phyloP scores from a whole-genome alignment of 805 yeast genomes.

The Scheffersomyces coipomensis region DNA sequence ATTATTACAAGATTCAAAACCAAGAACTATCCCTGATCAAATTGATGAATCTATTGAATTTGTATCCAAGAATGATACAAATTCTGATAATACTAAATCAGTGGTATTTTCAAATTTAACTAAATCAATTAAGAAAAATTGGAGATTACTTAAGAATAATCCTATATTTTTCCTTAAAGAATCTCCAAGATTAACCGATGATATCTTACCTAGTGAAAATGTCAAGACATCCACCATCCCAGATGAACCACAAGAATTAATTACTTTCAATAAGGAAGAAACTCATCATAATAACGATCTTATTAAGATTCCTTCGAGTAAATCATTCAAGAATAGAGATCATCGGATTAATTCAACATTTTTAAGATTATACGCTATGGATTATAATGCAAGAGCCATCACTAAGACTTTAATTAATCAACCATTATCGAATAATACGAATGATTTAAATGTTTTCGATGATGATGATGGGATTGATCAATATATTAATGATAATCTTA shows the following conservation, averaged over 20 bases:
- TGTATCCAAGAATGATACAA: too few relatives aligned
- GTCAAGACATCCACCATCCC: neutral
- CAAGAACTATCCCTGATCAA: too few relatives aligned
- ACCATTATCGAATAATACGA: neutral
- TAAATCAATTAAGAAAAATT: slow-evolving; percentile 9
- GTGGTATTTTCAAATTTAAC: slow-evolving; percentile 12
- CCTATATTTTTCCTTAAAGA: slow-evolving; percentile 6
- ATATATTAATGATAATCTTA: slow-evolving; percentile 9
- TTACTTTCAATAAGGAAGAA: slow-evolving; percentile 9
- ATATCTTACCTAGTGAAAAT: slow-evolving; percentile 8
- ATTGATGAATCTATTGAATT: too few relatives aligned
- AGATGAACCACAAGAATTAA: slow-evolving; percentile 9
- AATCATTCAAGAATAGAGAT: slow-evolving; percentile 34
- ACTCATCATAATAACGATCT: slow-evolving; percentile 2
- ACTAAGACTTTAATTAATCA: slow-evolving; percentile 16
- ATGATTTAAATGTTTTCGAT: slow-evolving; percentile 6
- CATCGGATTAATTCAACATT: slow-evolving; percentile 51
- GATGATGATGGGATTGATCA: slow-evolving; percentile 12
- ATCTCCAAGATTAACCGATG: slow-evolving; percentile 15
- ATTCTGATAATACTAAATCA: neutral
- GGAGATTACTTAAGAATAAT: slow-evolving; percentile 5
- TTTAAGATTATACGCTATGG: slow-evolving; percentile 49
- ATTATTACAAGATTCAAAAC: slow-evolving; percentile 4
- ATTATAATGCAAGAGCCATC: slow-evolving; percentile 36
- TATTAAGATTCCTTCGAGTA: neutral